phyloP scores from a whole-genome alignment of 768 basidiomycete genomes.

The Neoboletus brunneissimus region DNA sequence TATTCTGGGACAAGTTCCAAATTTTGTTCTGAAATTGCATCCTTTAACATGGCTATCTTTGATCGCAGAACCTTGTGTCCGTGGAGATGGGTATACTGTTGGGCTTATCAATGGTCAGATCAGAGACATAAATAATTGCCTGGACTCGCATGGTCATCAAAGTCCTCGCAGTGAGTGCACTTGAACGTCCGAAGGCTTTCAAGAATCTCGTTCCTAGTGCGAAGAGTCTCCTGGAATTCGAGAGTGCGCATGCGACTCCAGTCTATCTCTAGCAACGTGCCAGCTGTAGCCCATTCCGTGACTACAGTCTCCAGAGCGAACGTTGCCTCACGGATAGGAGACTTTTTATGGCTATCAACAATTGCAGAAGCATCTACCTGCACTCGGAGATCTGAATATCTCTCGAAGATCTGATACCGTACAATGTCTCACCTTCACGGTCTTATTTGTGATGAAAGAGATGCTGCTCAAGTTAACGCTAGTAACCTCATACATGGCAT shows the following conservation, averaged over 20 bases:
- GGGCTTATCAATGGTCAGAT: conserved; percentile 8
- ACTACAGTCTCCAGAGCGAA: conserved; percentile 48
- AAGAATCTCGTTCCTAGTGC: conserved; percentile 50
- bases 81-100: conserved; percentile 75
- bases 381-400: neutral
- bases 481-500: conserved; percentile 64
- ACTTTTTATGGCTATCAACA: conserved; percentile 61
- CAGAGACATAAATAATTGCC: neutral
- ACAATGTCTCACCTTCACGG: conserved; percentile 76
- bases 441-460: conserved; percentile 64
- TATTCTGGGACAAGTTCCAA: conserved; percentile 96
- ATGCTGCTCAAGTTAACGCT: conserved; percentile 71
- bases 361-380: conserved; percentile 74
- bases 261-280: conserved; percentile 68
- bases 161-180: conserved; percentile 64
- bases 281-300: conserved; percentile 52
- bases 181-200: conserved; percentile 40
- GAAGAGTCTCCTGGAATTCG: conserved; percentile 86
- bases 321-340: conserved; percentile 57
- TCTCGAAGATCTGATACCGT: neutral
- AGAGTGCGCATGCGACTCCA: conserved; percentile 82
- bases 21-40: conserved; percentile 93
- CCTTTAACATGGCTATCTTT: conserved; percentile 74
- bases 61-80: conserved; percentile 68
- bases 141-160: conserved; percentile 69